phyloP scores from a whole-genome alignment of 1,284 basidiomycete genomes.

The Pascua sp. region DNA sequence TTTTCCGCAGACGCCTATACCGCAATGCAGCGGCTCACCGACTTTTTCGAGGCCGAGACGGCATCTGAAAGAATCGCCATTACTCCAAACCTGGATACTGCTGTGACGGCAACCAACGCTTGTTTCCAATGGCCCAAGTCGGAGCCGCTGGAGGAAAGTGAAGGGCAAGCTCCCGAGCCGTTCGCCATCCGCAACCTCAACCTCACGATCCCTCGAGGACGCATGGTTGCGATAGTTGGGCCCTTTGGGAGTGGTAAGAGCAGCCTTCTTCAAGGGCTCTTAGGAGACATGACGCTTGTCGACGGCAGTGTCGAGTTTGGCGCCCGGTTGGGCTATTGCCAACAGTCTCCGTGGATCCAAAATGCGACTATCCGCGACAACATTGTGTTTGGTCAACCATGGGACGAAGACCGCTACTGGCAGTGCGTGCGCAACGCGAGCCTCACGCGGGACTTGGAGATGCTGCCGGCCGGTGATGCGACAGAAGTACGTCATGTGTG shows the following conservation, averaged over 20 bases:
- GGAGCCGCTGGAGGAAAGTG: not conserved
- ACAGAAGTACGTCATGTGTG: conserved; percentile 50
- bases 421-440: conserved; percentile 60
- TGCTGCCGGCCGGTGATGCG: conserved; percentile 68
- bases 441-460: conserved; percentile 63
- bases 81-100: conserved; percentile 54
- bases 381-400: conserved; percentile 65
- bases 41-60: conserved; percentile 46
- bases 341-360: conserved; percentile 79
- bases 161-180: conserved; percentile 26
- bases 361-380: conserved; percentile 62
- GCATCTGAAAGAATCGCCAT: conserved; percentile 51
- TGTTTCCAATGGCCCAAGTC: conserved; percentile 60
- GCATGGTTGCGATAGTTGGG: conserved; percentile 64
- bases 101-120: conserved; percentile 57
- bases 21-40: not conserved
- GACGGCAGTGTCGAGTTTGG: conserved; percentile 61
- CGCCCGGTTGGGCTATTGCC: conserved; percentile 72
- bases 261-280: conserved; percentile 62
- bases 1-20: not conserved
- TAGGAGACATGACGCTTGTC: conserved; percentile 67
- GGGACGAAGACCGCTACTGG: conserved; percentile 66
- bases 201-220: conserved; percentile 59
- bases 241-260: conserved; percentile 59
- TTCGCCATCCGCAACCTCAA: conserved; percentile 59